These are phyloP conservation scores for Nannochloropsis gaditana DNA, from an alignment of 108 stramenopile species.

Conservation along the genomic window DNA sequence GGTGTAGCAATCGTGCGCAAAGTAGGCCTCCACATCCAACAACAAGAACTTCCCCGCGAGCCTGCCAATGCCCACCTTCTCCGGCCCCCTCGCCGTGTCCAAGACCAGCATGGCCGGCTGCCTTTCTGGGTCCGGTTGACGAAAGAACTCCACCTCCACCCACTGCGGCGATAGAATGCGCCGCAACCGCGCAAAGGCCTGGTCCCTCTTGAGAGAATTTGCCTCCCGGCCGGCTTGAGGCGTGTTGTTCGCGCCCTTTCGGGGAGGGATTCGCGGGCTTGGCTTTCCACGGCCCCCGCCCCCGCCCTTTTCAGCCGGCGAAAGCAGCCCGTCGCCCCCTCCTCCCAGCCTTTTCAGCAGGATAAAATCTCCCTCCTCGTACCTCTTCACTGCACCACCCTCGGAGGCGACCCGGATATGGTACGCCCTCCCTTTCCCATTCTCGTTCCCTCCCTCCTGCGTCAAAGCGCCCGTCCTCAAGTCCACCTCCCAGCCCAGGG, in stretches of 20 bases:
- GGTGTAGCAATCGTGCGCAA: neutral
- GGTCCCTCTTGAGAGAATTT: too few species aligned
- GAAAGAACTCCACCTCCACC: slow-evolving; percentile 1
- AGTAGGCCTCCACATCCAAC: slow-evolving; percentile 14
- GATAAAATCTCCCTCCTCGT: neutral
- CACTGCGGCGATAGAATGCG: neutral
- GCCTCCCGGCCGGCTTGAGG: neutral
- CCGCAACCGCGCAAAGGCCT: neutral
- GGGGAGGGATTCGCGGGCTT: neutral
- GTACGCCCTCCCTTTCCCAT: neutral
- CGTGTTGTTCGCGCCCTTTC: neutral
- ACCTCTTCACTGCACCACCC: neutral
- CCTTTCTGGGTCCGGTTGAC: neutral
- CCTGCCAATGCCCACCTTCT: neutral
- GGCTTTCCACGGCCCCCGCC: neutral
- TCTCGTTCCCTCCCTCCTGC: neutral
- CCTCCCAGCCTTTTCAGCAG: neutral
- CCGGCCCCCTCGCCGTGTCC: neutral
- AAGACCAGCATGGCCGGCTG: slow-evolving; percentile 6
- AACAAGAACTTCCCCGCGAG: neutral
- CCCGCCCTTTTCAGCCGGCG: neutral
- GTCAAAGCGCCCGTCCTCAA: neutral
- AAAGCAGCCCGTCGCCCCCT: neutral
- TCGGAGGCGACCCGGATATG: neutral
- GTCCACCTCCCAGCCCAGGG: neutral